A percentile compares a stretch with the other conserved stretches of the same genome.
phyloP scores from a whole-genome alignment of 768 basidiomycete species.

The Tricholoma flavovirens region DNA sequence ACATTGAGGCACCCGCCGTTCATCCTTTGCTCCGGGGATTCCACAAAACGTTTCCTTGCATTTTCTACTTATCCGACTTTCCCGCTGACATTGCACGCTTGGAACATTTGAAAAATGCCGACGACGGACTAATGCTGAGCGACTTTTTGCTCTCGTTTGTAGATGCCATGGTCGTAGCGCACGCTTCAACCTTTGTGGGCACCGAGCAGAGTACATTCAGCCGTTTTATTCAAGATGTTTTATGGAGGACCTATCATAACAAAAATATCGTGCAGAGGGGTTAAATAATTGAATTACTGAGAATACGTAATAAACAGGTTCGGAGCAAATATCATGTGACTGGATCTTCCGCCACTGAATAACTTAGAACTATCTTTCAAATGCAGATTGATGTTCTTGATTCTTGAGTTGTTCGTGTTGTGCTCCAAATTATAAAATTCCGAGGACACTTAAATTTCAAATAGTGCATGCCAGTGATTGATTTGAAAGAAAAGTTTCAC shows the following conservation, averaged over 20 bases:
- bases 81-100: constrained; percentile 22
- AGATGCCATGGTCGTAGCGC: constrained; percentile 64
- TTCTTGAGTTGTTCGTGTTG: no score
- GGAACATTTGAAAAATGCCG: constrained; percentile 31
- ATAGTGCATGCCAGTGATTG: no score
- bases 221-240: constrained; percentile 56
- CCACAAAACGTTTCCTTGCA: constrained; percentile 55
- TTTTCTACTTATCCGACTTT: constrained; percentile 55
- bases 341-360: no score
- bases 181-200: constrained; percentile 53
- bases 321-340: no score
- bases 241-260: constrained; percentile 59
- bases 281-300: constrained; percentile 13
- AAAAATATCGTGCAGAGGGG: constrained; percentile 46
- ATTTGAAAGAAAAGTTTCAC: no score
- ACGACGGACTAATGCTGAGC: constrained; percentile 45
- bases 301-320: no score
- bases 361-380: no score
- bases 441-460: no score
- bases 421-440: no score
- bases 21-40: constrained; percentile 43
- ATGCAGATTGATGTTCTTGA: no score
- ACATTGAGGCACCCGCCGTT: constrained; percentile 33
- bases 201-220: constrained; percentile 77
- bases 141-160: constrained; percentile 54